A percentile compares a stretch with the other conserved stretches of the same genome.
Evolutionary conservation across 345 rosid genomes (phyloP).

Genomic region (Eucalyptus paniculata): DNA sequence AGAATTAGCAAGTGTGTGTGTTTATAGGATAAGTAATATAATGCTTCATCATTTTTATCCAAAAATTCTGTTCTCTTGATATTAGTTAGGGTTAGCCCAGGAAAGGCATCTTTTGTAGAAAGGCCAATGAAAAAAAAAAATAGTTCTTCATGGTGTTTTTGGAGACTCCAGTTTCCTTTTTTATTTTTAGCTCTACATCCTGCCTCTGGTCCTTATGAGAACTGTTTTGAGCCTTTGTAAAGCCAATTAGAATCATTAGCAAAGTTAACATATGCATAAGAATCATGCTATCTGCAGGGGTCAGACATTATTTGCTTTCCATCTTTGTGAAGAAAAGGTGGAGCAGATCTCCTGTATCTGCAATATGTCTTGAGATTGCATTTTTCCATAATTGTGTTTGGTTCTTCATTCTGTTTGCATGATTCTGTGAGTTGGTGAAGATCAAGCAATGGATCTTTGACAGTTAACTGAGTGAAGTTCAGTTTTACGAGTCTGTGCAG

Average conservation of each 20-base stretch:
- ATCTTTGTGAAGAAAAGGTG: neutral
- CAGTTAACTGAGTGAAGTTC: neutral
- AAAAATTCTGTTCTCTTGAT: neutral
- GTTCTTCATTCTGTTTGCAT: neutral
- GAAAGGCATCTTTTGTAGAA: neutral
- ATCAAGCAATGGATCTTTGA: neutral
- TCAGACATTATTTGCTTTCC: neutral
- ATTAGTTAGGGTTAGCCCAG: neutral
- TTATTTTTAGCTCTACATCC: neutral
- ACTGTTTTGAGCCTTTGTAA: neutral
- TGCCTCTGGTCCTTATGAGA: neutral
- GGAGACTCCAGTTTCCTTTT: neutral
- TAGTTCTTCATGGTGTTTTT: neutral
- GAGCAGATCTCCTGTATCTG: neutral
- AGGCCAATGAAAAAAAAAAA: neutral
- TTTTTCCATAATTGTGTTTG: neutral
- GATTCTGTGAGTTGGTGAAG: neutral
- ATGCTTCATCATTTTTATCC: neutral
- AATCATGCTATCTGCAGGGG: neutral
- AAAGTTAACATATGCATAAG: neutral
- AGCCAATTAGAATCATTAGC: neutral
- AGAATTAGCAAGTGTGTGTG: neutral
- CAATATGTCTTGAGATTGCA: neutral
- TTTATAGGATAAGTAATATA: neutral
- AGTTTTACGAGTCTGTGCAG: neutral